A percentile compares a stretch with the other conserved stretches of the same genome.
Evolutionary conservation across 257 asterid genomes (phyloP).

Genomic region (Scutellaria galericulata): DNA sequence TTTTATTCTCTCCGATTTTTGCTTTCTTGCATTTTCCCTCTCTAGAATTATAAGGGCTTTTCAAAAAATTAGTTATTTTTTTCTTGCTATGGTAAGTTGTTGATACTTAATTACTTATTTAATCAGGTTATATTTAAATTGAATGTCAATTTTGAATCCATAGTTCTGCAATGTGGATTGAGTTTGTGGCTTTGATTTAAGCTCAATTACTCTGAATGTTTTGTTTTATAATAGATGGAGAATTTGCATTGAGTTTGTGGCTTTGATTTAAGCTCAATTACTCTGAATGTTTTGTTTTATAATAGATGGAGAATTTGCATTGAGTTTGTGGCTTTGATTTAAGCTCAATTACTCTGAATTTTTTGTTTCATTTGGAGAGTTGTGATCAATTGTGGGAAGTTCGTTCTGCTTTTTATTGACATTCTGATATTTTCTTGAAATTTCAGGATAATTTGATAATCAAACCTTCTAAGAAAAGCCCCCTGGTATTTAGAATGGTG

Average conservation of each 20-base stretch:
- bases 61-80: not conserved
- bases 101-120: conserved; percentile 1
- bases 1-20: not conserved
- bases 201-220: conserved; percentile 28
- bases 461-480: conserved; percentile 69
- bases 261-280: conserved; percentile 14
- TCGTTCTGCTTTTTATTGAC: conserved; percentile 7
- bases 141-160: conserved; percentile 23
- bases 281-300: conserved; percentile 19
- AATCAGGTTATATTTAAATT: not conserved
- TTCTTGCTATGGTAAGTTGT: not conserved
- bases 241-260: not conserved
- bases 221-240: not conserved
- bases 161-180: conserved; percentile 11
- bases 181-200: not conserved
- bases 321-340: not conserved
- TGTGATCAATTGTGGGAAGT: conserved; percentile 28
- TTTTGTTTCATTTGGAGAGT: not conserved
- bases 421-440: conserved; percentile 28
- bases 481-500: conserved; percentile 69
- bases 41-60: not conserved
- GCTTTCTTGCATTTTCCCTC: not conserved
- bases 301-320: not conserved
- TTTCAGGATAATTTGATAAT: conserved; percentile 69
- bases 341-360: conserved; percentile 31